A percentile compares a stretch with the other conserved stretches of the same genome.
Conservation (phyloP, 2,329 filamentous ascomycete genomes). For the Xylariaceae sp. region DNA sequence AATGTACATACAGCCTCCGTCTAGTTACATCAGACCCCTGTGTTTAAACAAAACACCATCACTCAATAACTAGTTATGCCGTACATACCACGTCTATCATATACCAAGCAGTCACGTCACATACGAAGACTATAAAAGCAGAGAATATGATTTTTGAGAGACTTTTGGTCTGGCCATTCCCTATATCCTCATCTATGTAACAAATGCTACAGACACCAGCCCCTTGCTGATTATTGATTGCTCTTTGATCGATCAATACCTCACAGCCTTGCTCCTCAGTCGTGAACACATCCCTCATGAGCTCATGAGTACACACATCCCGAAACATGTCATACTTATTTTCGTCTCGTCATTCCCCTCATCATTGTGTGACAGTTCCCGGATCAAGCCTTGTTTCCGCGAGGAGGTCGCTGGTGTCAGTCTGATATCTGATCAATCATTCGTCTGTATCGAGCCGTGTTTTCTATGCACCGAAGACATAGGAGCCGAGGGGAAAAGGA, state of each 20-base stretch:
- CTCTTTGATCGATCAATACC: slow-evolving; percentile 10
- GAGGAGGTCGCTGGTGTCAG: slow-evolving; percentile 2
- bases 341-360: slow-evolving; percentile 6
- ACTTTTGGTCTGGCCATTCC: slow-evolving; percentile 20
- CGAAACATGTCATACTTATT: slow-evolving; percentile 1
- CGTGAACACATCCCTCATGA: slow-evolving; percentile 10
- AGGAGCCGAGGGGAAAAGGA: slow-evolving; percentile 2
- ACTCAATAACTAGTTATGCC: no score
- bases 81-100: no score
- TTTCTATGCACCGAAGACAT: slow-evolving; percentile 11
- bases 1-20: no score
- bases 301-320: slow-evolving; percentile 3
- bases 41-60: no score
- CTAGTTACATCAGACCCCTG: no score
- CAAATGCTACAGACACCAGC: slow-evolving; percentile 15
- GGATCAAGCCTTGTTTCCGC: slow-evolving; percentile 3
- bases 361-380: slow-evolving; percentile 8
- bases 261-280: slow-evolving; percentile 7
- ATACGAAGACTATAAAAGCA: slow-evolving; percentile 1
- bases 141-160: slow-evolving; percentile 1
- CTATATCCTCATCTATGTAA: slow-evolving; percentile 25
- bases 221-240: neutral
- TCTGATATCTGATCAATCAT: slow-evolving; percentile 7
- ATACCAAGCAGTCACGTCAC: neutral
- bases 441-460: slow-evolving; percentile 8